Conservation (phyloP, 2,329 filamentous ascomycete genomes). For the Scedosporium dehoogii region DNA sequence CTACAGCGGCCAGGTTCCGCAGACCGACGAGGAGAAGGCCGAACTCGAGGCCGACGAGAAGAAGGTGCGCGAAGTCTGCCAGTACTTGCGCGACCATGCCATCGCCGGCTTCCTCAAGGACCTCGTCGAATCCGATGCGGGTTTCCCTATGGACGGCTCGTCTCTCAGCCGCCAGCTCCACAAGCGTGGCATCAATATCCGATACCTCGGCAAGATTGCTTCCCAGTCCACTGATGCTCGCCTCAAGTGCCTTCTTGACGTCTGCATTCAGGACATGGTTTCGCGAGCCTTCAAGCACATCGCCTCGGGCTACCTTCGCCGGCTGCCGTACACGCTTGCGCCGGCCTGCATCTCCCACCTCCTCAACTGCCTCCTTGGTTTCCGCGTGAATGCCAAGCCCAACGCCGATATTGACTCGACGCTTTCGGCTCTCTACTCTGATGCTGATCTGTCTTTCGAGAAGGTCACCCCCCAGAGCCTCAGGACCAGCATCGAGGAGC, state of each 20-base stretch:
- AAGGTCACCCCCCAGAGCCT: constrained; percentile 66
- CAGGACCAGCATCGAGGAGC: constrained; percentile 56
- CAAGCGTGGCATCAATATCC: constrained; percentile 93
- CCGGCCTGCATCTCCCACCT: constrained; percentile 74
- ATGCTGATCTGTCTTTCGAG: constrained; percentile 74
- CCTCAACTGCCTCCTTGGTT: constrained; percentile 85
- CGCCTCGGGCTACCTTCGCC: constrained; percentile 66
- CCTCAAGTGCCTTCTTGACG: constrained; percentile 64
- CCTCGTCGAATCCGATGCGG: constrained; percentile 82
- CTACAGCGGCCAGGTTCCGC: constrained; percentile 84
- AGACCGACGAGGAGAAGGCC: constrained; percentile 82
- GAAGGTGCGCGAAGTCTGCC: constrained; percentile 76
- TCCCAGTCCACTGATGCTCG: constrained; percentile 55
- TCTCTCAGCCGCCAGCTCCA: constrained; percentile 83
- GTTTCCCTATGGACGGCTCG: constrained; percentile 97
- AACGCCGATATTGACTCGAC: constrained; percentile 65
- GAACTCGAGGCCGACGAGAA: constrained; percentile 76
- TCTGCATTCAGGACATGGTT: constrained; percentile 87
- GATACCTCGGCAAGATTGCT: constrained; percentile 85
- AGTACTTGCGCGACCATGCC: constrained; percentile 63
- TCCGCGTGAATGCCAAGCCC: constrained; percentile 66
- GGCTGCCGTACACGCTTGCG: constrained; percentile 71
- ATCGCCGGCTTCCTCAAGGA: constrained; percentile 83
- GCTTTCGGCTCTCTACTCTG: constrained; percentile 66
- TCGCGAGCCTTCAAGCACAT: constrained; percentile 94